Base-by-base conservation (phyloP, 805 yeast species). In the Wickerhamomyces sydowiorum region DNA sequence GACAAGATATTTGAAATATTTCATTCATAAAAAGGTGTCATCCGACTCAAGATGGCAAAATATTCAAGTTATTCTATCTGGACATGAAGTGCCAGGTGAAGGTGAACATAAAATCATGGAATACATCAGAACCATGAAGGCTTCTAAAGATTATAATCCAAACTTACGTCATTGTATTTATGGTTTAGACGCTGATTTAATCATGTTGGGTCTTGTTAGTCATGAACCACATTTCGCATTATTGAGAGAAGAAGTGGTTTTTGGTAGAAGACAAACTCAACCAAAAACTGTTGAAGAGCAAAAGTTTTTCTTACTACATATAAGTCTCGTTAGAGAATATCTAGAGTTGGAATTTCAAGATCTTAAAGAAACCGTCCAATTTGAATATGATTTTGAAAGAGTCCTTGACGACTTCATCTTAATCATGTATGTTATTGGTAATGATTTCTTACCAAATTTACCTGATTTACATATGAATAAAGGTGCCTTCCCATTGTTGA, bases 21-120 rank as follows among this genome's bases (percentile, higher is more conserved):
- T 85, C 65, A 83, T 91, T 54, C 87, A 87, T 59, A 83, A 87
- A 53, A 91, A 91, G 60, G 80, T 90, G 31, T 75, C 95, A 3
- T 83, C 85, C 39, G 98, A 91, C 59, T 68, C 90, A 12, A 77
- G 80, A 41, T 91, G 98, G 98, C 83, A 85, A 49, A 74, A 76
- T 40, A 71, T 87, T 40, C 75, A 85, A 41, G 74, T 91, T 46
- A 72, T 91, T 24, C 72, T 91, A 46, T 83, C 93, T 41, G 98
- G 96, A 29, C 96, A 88, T 56, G 96, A 90, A 62, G 97, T 87
- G 17, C 98, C 98, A 3, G 98, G 98, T 52, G 98, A 91, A 70
- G 98, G 98, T 65, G 98, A 91, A 67, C 98, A 91, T 66, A 91
- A 91, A 59, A 89, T 91, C 52, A 91, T 90, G 97, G 87, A 87